Evolutionary conservation across 2,329 filamentous ascomycete genomes (phyloP).

Genomic region (Ceratocystis cacaofunesta): DNA sequence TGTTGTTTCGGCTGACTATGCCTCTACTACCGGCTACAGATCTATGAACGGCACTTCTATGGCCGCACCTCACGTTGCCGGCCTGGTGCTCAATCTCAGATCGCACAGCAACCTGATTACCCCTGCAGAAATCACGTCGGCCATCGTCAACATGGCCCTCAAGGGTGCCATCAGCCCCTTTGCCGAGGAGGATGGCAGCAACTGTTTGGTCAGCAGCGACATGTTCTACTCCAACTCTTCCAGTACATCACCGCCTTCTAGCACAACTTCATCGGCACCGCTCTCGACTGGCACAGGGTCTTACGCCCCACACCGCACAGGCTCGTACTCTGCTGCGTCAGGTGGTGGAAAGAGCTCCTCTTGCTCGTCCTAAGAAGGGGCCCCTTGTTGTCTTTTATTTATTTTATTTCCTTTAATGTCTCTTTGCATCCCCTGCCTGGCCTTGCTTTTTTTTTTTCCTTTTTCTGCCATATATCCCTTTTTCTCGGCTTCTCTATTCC

Average conservation of each 20-base stretch:
- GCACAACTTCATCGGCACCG: not conserved
- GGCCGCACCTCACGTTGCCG: constrained; percentile 23
- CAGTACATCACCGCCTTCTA: not conserved
- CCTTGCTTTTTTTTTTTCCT: not conserved
- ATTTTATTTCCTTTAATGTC: not conserved
- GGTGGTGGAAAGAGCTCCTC: not conserved
- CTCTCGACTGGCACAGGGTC: not conserved
- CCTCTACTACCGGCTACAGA: constrained; percentile 25
- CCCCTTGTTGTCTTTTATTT: too few species aligned
- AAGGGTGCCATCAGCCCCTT: constrained; percentile 10
- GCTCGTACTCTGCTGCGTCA: not conserved
- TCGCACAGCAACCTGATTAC: constrained; percentile 5
- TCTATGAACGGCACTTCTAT: constrained; percentile 37
- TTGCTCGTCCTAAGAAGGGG: not conserved
- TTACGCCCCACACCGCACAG: not conserved
- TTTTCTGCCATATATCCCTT: not conserved
- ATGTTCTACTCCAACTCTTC: not conserved
- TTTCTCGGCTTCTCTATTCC: not conserved
- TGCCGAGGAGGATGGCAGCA: constrained; percentile 1
- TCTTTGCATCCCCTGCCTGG: not conserved
- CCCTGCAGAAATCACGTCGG: constrained; percentile 5
- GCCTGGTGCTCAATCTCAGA: constrained; percentile 14
- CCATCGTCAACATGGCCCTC: constrained; percentile 5
- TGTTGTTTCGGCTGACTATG: constrained; percentile 31
- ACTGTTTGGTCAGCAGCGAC: constrained; percentile 9